Conservation (phyloP, 805 yeast species). For the Cyberlindnera petersonii region DNA sequence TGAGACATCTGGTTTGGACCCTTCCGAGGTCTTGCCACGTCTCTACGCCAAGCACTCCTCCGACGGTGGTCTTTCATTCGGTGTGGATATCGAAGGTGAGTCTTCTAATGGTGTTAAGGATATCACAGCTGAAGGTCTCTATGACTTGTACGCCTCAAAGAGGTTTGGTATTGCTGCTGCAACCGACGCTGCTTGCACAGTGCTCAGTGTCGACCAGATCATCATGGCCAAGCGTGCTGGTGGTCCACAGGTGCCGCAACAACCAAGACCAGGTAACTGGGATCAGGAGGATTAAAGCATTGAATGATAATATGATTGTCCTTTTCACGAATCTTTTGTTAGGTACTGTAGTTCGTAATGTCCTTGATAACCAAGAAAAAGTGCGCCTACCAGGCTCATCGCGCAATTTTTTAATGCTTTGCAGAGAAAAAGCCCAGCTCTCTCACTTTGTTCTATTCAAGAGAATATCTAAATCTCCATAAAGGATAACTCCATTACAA, state of each 20-base stretch:
- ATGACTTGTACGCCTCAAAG: constrained; percentile 77
- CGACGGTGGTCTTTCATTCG: constrained; percentile 38
- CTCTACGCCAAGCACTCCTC: constrained; percentile 84
- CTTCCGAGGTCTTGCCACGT: constrained; percentile 84
- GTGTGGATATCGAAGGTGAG: constrained; percentile 80
- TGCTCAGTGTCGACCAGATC: constrained; percentile 90
- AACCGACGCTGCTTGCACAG: constrained; percentile 90
- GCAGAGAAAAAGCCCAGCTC: too few relatives aligned
- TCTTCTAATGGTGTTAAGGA: constrained; percentile 65
- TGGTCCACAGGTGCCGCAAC: constrained; percentile 88
- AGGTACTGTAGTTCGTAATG: too few relatives aligned
- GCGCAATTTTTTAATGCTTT: constrained; percentile 1
- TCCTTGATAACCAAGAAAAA: too few relatives aligned
- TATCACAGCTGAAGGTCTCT: constrained; percentile 63
- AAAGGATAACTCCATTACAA: too few relatives aligned
- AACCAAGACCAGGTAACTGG: constrained; percentile 91
- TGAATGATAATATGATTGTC: background rate
- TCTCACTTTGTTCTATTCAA: background rate
- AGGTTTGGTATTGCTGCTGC: constrained; percentile 88
- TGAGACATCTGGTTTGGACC: constrained; percentile 90
- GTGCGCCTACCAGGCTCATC: constrained; percentile 5
- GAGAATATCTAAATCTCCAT: too few relatives aligned
- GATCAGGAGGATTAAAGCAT: constrained; percentile 73
- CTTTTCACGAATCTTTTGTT: background rate
- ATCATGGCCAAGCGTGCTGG: constrained; percentile 99